Base-by-base conservation (phyloP, 495 filamentous ascomycete genomes). In the Melanomma pulvis-pyrius region DNA sequence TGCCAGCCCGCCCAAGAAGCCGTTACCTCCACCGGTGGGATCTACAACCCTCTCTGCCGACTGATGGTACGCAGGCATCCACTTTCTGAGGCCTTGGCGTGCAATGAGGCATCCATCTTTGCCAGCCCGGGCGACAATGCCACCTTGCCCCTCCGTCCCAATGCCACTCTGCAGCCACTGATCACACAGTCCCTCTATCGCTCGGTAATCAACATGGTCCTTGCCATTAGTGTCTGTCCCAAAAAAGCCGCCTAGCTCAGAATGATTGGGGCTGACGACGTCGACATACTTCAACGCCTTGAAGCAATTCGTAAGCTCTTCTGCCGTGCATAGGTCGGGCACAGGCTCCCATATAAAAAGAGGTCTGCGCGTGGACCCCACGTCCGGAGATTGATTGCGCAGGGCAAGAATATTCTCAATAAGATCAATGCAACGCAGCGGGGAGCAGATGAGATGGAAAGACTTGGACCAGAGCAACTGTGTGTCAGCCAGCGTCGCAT, bases 261-360 rank as follows among this genome's bases (percentile, higher is more conserved):
- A 75, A 74, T 94, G 89, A 74, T 98, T 98, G 17, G 94, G 93
- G 57, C 88, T 92, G 73, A 94, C 87, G 56, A 97, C 81, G 74
- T 98, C 90, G 30, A 97, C 87, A 19, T 88, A 76, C n/a, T 81
- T 81, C 25, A 90, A 82, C 17, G 87, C 86, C 56, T 88, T 84
- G 34, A 88, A 84, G 77, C 88, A 90, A 63, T 85, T 88, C 1
- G 87, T 79, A 53, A 92, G 81, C 75, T 97, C 86, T 63, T 86
- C 83, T 0, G 91, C 90, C 0, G 82, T 86, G 74, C 94, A 97
- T 1, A 90, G 83, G 73, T 96, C 91, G 12, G 96, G 94, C 2
- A 97, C 88, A 3, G 94, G 94, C 74, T 98, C 94, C 94, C 94
- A 98, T 41, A 97, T 85, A 74, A 97, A 88, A 13, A 94, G 74